These are phyloP conservation scores for Asterella californica DNA, from an alignment of 225 moss, liverwort and hornwort species.

Conservation along the genomic window DNA sequence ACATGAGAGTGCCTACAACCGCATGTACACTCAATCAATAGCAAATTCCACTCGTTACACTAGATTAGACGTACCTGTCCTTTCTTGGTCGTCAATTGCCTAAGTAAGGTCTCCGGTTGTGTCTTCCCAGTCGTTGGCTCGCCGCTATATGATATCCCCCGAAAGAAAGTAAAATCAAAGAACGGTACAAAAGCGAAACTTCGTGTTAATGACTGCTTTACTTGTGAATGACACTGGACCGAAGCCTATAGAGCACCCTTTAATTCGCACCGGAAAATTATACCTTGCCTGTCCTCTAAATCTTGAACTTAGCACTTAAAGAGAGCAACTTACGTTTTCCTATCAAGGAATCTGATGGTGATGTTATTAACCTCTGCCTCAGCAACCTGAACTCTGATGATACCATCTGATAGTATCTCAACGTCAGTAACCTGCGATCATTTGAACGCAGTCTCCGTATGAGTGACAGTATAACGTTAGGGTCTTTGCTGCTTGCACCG, in stretches of 20 bases:
- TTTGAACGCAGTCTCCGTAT: background rate
- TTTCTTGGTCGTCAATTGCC: conserved; percentile 96
- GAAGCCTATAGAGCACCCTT: background rate
- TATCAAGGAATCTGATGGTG: conserved; percentile 90
- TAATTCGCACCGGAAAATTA: background rate
- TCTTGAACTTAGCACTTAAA: background rate
- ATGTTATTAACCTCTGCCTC: conserved; percentile 98
- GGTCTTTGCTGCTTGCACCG: background rate
- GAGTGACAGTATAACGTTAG: background rate
- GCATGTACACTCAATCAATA: no score
- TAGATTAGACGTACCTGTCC: conserved; percentile 58
- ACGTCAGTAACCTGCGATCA: conserved; percentile 82
- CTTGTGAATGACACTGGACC: background rate
- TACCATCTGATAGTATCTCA: conserved; percentile 85
- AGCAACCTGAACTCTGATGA: conserved; percentile 89
- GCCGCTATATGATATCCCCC: conserved; percentile 48
- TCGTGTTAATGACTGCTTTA: background rate
- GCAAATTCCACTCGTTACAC: background rate
- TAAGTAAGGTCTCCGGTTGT: conserved; percentile 85
- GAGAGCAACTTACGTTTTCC: conserved; percentile 74
- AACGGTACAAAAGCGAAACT: background rate
- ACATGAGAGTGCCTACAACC: no score
- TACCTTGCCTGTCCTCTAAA: background rate
- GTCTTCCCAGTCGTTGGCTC: conserved; percentile 96
- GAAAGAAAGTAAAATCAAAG: background rate